Base-by-base conservation (phyloP, 495 filamentous ascomycete genomes). In the Talaromyces liani region DNA sequence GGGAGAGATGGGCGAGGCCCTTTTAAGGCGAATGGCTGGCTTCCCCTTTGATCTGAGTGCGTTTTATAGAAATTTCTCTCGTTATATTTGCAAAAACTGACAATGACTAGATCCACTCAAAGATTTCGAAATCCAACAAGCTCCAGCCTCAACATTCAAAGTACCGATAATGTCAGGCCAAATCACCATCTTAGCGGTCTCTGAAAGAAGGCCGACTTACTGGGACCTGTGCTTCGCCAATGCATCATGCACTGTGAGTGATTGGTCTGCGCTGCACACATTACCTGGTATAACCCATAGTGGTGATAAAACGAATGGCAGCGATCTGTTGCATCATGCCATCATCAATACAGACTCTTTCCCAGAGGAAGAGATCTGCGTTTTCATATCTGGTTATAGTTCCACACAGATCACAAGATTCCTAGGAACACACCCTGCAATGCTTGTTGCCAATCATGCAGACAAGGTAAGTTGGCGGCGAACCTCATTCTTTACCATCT, bases 151-250 rank as follows among this genome's bases (percentile, higher is more conserved):
- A 47, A 67, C 66, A 6, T 72, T 72, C 64, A 70, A 63, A 18
- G 39, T 70, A n/a, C 70, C 70, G 29, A 67, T 72, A 20, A 9
- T 36, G 33, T 36, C 66, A 25, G 63, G 49, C 29, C 33, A 72
- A 51, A 72, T 72, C 7, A 58, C 63, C 1, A 65, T 72, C 34
- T 45, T 72, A 6, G 70, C 68, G 45, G 61, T 72, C 24, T 72
- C 70, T 2, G 22, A 68, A 59, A 60, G 60, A 54, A 59, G 10
- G 0, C 70, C 70, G 4, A 68, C 65, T 31, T 72, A 72, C 65
- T 72, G 64, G 34, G 70, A 72, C 45, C 62, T 72, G 41, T 72
- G 70, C 59, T 51, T 70, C 29, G 70, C 66, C 4, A 65, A 72
- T 65, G 66, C 66, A 54, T 58, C 34, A 10, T 65, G 56, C 33